phyloP scores from a whole-genome alignment of 2,329 filamentous ascomycete genomes.

The Diaporthe citrichinensis region DNA sequence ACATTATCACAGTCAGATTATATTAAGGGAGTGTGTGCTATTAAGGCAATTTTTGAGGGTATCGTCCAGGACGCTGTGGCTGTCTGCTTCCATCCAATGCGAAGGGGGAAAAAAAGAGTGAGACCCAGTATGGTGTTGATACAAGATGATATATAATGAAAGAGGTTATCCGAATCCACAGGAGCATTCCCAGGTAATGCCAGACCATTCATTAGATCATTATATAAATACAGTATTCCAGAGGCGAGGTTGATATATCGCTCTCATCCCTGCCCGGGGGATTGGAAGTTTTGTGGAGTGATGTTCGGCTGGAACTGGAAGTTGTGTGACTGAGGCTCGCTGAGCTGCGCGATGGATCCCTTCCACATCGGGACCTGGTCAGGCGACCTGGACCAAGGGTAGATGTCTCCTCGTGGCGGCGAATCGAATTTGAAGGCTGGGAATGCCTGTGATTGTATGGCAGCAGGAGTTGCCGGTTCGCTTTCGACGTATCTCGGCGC shows the following conservation, averaged over 20 bases:
- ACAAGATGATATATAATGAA: conserved; percentile 10
- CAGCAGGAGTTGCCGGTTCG: conserved; percentile 63
- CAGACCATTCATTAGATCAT: conserved; percentile 22
- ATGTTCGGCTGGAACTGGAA: conserved; percentile 63
- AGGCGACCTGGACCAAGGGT: conserved; percentile 47
- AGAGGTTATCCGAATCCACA: not conserved
- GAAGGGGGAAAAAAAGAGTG: not conserved
- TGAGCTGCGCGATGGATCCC: conserved; percentile 35
- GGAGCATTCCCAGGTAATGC: conserved; percentile 20
- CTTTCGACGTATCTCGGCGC: conserved; percentile 64
- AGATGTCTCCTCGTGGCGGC: conserved; percentile 58
- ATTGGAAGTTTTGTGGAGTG: conserved; percentile 59
- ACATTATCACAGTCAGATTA: conserved; percentile 18
- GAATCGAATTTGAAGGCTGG: conserved; percentile 66
- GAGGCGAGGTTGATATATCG: too few species aligned
- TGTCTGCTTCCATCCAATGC: conserved; percentile 28
- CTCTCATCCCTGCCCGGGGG: conserved; percentile 34
- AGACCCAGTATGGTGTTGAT: conserved; percentile 14
- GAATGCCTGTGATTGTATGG: conserved; percentile 48
- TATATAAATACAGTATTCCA: conserved; percentile 23
- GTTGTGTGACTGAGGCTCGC: conserved; percentile 55
- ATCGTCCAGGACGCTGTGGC: conserved; percentile 29
- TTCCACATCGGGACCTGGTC: conserved; percentile 39
- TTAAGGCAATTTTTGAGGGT: conserved; percentile 31
- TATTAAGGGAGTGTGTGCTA: conserved; percentile 31